Conservation (phyloP, 2,329 filamentous ascomycete species). For the Calonectria pteridis region DNA sequence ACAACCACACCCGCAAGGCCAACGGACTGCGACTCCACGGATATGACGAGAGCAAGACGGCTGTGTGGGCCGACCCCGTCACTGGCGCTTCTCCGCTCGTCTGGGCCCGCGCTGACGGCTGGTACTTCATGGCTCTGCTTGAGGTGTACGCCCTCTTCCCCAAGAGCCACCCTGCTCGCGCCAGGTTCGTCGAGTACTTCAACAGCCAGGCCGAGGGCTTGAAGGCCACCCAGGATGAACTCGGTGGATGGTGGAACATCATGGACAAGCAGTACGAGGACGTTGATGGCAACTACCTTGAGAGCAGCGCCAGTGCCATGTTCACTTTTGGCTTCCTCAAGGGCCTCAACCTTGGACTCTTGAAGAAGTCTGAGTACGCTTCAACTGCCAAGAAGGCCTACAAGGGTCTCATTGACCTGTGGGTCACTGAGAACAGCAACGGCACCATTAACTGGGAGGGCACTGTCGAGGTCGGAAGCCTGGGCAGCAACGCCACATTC, state of each 20-base stretch:
- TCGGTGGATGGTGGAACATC: conserved; percentile 70
- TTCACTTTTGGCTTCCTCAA: conserved; percentile 66
- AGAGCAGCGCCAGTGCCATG: conserved; percentile 70
- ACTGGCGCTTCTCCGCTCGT: conserved; percentile 65
- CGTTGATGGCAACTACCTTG: conserved; percentile 68
- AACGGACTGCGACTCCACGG: conserved; percentile 64
- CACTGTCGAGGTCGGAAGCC: conserved; percentile 64
- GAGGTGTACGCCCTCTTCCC: conserved; percentile 63
- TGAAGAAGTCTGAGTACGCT: conserved; percentile 39
- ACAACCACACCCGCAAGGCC: conserved; percentile 55
- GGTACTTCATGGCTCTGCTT: conserved; percentile 65
- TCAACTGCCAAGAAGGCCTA: conserved; percentile 43
- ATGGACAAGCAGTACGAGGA: conserved; percentile 64
- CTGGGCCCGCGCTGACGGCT: conserved; percentile 67
- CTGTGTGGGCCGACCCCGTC: conserved; percentile 63
- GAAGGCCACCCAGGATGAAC: conserved; percentile 54
- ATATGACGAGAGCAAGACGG: conserved; percentile 62
- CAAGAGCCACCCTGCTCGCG: conserved; percentile 50
- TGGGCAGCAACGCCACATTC: conserved; percentile 62
- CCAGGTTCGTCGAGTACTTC: conserved; percentile 54
- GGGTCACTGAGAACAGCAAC: conserved; percentile 60
- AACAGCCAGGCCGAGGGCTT: conserved; percentile 56
- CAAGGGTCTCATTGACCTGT: conserved; percentile 55
- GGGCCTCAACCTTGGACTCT: conserved; percentile 49
- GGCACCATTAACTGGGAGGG: conserved; percentile 64